Evolutionary conservation across 441 rosid species (phyloP), one percentile per base, ranked within the genome.

Genomic region (Brassica balearica): DNA sequence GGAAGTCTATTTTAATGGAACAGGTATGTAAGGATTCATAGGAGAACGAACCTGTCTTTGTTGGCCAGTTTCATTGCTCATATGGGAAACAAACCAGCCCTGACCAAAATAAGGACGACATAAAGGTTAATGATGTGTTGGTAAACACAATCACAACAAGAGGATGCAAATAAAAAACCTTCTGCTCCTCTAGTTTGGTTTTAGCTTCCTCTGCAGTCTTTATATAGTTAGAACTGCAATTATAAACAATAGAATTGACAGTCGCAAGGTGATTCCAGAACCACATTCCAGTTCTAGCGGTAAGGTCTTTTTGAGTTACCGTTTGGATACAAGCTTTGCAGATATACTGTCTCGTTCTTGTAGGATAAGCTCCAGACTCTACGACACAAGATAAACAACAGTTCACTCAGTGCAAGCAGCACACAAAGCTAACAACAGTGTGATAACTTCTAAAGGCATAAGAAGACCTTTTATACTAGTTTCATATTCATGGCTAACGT

Each of bases 361-460:
- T 69, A 83, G 84, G 75, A 94, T 82, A 71, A 90, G 93, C 85
- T 85, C 91, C 84, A 89, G 8, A 15, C 69, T 76, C 83, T 80
- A 67, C 62, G 61, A 19, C 36, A 48, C 75, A 23, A 29, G 55
- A 43, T 43, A 75, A 48, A 46, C 34, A 34, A 34, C 25, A 17
- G 19, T 17, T 17, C 19, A 17, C 19, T 17, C 19, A 17, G 19
- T 17, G 19, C 19, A 17, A 17, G 19, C 19, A 17, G 19, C 19
- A 17, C 25, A 34, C 20, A 58, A 65, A 55, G 10, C 34, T 1
- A 19, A 41, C 12, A 46, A 12, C 34, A 58, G 62, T 58, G 27
- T 23, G 3, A 62, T 51, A 15, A 51, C 63, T 4, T 60, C 19
- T 38, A 56, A 5, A 77, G 34, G 25, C 76, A 15, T 36, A 15